These are phyloP conservation scores for Aspergillus intermedius DNA, from an alignment of 2,329 filamentous ascomycete species.

Conservation along the genomic window DNA sequence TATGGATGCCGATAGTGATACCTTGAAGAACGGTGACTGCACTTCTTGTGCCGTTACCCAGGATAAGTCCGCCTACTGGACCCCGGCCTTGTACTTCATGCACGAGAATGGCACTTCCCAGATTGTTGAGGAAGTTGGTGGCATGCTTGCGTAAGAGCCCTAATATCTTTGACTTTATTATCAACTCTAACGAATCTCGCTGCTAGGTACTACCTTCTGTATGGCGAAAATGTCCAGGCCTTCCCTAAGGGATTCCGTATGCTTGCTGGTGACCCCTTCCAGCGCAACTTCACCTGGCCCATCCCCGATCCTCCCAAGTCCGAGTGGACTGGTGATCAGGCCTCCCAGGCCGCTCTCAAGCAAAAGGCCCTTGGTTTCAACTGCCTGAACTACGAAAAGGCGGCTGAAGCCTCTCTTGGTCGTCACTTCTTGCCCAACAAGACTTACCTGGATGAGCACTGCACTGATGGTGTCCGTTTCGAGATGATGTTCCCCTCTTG, in stretches of 20 bases:
- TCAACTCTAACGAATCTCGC: constrained; percentile 4
- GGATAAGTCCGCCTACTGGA: constrained; percentile 88
- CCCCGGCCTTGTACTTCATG: constrained; percentile 70
- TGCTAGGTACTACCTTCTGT: constrained; percentile 74
- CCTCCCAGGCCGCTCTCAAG: constrained; percentile 62
- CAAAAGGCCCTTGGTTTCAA: constrained; percentile 92
- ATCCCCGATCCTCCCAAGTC: constrained; percentile 65
- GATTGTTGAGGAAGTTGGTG: constrained; percentile 67
- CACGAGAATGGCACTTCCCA: constrained; percentile 61
- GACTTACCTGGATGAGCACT: constrained; percentile 70
- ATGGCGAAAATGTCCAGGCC: constrained; percentile 57
- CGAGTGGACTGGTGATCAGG: constrained; percentile 57
- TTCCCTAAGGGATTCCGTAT: constrained; percentile 76
- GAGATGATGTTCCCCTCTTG: constrained; percentile 86
- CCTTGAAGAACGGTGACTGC: constrained; percentile 59
- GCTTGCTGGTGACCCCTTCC: constrained; percentile 65
- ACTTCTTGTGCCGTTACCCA: constrained; percentile 73
- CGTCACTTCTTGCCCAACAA: constrained; percentile 80
- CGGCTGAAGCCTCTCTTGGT: constrained; percentile 66
- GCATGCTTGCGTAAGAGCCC: constrained; percentile 71
- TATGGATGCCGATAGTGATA: constrained; percentile 49
- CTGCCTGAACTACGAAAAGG: constrained; percentile 71
- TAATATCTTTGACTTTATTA: background rate
- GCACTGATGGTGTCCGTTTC: constrained; percentile 70
- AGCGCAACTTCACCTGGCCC: constrained; percentile 63